A percentile compares a stretch with the other conserved stretches of the same genome.
Conservation (phyloP, 257 asterid genomes). For the Solanum verrucosum region DNA sequence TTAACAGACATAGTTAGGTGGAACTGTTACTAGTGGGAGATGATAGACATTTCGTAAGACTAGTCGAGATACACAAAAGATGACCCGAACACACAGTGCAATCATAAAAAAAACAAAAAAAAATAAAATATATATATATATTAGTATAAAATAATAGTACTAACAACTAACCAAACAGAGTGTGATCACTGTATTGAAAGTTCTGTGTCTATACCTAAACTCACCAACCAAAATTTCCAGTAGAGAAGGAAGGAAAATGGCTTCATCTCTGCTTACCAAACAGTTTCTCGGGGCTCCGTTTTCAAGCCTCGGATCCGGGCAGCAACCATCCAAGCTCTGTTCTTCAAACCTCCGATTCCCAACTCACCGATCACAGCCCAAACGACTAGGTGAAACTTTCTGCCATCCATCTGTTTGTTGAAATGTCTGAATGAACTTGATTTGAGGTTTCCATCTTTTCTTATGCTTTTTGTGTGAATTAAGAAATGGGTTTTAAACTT, state of each 20-base stretch:
- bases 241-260: background rate
- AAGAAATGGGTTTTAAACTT: background rate
- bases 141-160: no score
- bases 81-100: rapidly evolving
- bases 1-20: no score
- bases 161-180: background rate
- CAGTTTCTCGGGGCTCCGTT: background rate
- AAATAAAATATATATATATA: no score
- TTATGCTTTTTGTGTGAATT: background rate
- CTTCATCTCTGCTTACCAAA: background rate
- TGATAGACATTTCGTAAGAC: rapidly evolving
- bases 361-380: background rate
- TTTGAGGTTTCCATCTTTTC: background rate
- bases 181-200: background rate
- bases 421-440: background rate
- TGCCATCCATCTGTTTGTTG: background rate
- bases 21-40: no score
- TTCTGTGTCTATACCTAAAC: background rate
- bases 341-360: background rate
- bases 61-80: rapidly evolving
- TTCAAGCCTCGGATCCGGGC: background rate
- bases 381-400: background rate
- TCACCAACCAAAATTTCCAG: background rate
- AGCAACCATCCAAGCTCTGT: background rate
- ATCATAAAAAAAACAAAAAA: no score